Base-by-base conservation (phyloP, 441 rosid genomes). In the Erodium moschatum region DNA sequence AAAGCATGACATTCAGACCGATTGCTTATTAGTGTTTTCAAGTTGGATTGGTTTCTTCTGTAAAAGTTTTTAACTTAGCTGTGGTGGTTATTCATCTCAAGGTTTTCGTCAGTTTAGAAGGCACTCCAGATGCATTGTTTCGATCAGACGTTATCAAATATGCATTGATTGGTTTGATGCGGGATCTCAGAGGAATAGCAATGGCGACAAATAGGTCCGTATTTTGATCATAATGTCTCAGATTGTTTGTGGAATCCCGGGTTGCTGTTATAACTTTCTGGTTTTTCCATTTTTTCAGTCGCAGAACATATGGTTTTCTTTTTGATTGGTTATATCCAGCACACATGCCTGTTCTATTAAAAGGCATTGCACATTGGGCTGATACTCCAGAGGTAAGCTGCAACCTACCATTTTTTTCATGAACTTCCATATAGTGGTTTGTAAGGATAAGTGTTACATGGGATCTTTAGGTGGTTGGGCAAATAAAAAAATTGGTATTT, bases 251-350 rank as follows among this genome's bases (percentile, higher is more conserved):
- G 13, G 44, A 33, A 10, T 8, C 35, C 1, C 13, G 16, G 21
- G 16, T 65, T 42, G 11, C 10, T 72, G 44, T 29, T 38, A 38
- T 38, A 38, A 11, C 9, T 38, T 38, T 66, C 18, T 44, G 9
- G 9, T 38, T 66, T 6, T 16, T 42, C 56, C 20, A 4, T 20
- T 74, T 68, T 74, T 83, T 78, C 97, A 96, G 99, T 72, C 92
- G 94, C 67, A 89, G 90, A 81, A 88, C 98, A 7, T 96, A 91
- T 77, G 89, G 97, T 75, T 80, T 96, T 77, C 80, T 96, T 70
- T 96, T 96, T 81, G 98, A 92, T 76, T 96, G 98, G 99, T 84
- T 96, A 52, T 96, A 96, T 84, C 98, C 99, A 64, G 84, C 86
- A 38, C 98, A 92, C 85, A 81, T 92, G 92, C 95, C 98, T 63